phyloP scores from a whole-genome alignment of 768 basidiomycete genomes.

The Hygrocybe coccinea region DNA sequence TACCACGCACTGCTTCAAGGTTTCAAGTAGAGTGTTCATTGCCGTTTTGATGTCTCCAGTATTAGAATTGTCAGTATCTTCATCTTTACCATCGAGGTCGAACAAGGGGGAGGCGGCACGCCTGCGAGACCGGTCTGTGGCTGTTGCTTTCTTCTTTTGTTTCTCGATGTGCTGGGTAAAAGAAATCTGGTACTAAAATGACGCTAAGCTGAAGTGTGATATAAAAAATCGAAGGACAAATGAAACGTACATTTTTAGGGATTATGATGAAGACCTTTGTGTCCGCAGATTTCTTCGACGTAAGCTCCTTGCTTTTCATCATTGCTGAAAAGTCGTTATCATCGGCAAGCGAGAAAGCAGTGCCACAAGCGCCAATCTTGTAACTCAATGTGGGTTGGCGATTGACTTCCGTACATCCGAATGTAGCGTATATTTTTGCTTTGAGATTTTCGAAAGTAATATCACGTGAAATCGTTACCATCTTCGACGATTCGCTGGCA shows the following conservation, averaged over 20 bases:
- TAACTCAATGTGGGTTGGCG: not conserved
- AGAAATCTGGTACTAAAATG: too few relatives aligned
- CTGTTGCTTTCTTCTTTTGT: too few relatives aligned
- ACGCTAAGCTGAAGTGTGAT: not conserved
- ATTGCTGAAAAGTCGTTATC: too few relatives aligned
- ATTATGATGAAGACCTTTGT: not conserved
- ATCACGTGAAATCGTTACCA: not conserved
- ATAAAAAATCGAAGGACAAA: not conserved
- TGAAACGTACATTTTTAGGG: not conserved
- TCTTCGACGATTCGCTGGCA: not conserved
- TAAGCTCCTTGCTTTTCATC: too few relatives aligned
- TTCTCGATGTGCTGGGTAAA: too few relatives aligned
- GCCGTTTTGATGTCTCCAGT: not conserved
- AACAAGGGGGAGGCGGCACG: not conserved
- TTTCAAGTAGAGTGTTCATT: not conserved
- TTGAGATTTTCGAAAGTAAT: not conserved
- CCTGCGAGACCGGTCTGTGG: not conserved
- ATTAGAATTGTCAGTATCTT: not conserved
- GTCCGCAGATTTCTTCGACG: not conserved
- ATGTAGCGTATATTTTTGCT: not conserved
- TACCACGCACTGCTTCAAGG: not conserved
- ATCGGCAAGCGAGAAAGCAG: too few relatives aligned
- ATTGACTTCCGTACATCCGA: not conserved
- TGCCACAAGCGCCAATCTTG: too few relatives aligned
- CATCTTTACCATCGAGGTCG: not conserved